Base-by-base conservation (phyloP, 352 stramenopile genomes). In the Phytophthora ramorum region DNA sequence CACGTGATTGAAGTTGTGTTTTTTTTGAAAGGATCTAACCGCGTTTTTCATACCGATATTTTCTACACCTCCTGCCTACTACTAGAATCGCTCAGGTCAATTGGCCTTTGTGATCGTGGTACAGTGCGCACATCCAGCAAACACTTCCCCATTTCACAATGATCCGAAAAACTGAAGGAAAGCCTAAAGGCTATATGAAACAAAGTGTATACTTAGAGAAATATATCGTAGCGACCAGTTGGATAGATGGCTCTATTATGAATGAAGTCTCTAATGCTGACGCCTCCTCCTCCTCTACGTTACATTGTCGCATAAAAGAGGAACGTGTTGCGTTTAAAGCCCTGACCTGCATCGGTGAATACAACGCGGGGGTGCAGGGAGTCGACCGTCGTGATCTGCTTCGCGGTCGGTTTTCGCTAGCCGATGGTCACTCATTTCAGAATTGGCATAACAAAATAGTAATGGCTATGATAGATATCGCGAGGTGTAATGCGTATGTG, bases 41-140 rank as follows among this genome's bases (percentile, higher is more conserved):
- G 69, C 2, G 56, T 78, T 22, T 43, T 78, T 20, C 69, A 71
- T 24, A 63, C 43, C 2, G 68, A 80, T 43, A 76, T 75, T 47
- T 77, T 64, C 40, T 80, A 80, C 38, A 77, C 68, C 0, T 80
- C 68, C 1, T 52, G 30, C 10, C 10, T 37, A 9, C 30, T 37
- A 13, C 10, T 37, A 13, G 30, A 37, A 13, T 13, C 7, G 7
- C 30, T 37, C 1, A 37, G 30, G 30, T 37, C 30, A 9, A 37
- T 37, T 13, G 30, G 30, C 10, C 30, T 37, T 13, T 37, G 10
- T 37, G 30, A 7, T 13, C 30, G 30, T 13, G 30, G 30, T 3
- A 37, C 30, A 10, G 30, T 37, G 30, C 30, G 6, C 10, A 37
- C 30, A 37, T 37, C 30, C 10, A 37, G 30, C 30, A 37, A 37